A percentile compares a stretch with the other conserved stretches of the same genome.
Evolutionary conservation across 1,139 yeast species (phyloP).

Genomic region (Taphrina confusa): DNA sequence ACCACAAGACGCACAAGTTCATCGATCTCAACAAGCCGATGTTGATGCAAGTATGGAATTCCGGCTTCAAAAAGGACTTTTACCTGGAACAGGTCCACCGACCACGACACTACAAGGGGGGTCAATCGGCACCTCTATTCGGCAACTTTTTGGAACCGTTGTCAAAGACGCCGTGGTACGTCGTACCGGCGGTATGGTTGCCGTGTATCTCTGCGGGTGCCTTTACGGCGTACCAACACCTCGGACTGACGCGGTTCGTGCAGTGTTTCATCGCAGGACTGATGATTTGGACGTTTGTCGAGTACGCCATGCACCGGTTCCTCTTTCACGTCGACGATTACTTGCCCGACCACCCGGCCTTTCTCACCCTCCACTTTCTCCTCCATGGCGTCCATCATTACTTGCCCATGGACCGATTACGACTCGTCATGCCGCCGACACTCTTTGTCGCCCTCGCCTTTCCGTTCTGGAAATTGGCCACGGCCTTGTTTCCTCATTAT

Average conservation of each 20-base stretch:
- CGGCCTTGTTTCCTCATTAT: constrained; percentile 57
- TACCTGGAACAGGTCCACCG: constrained; percentile 95
- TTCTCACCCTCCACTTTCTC: constrained; percentile 79
- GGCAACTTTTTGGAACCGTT: constrained; percentile 74
- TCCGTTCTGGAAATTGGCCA: constrained; percentile 65
- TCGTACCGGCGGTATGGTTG: constrained; percentile 85
- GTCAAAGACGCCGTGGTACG: constrained; percentile 72
- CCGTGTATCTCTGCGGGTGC: constrained; percentile 68
- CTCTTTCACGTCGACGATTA: constrained; percentile 85
- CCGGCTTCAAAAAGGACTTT: constrained; percentile 78
- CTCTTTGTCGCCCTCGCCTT: constrained; percentile 60
- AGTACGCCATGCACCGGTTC: constrained; percentile 83
- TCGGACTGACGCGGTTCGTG: constrained; percentile 37
- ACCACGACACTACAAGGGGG: constrained; percentile 89
- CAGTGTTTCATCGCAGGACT: constrained; percentile 62
- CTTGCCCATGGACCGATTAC: constrained; percentile 90
- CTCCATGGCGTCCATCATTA: constrained; percentile 96
- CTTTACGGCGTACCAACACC: constrained; percentile 46
- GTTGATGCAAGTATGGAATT: constrained; percentile 71
- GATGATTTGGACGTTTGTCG: constrained; percentile 88
- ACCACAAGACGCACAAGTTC: constrained; percentile 75
- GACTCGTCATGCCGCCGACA: constrained; percentile 96
- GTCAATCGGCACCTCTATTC: constrained; percentile 78
- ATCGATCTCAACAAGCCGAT: constrained; percentile 82
- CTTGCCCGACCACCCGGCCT: constrained; percentile 76